Evolutionary conservation across 2,329 filamentous ascomycete species (phyloP).

Genomic region (Fusarium scirpi): DNA sequence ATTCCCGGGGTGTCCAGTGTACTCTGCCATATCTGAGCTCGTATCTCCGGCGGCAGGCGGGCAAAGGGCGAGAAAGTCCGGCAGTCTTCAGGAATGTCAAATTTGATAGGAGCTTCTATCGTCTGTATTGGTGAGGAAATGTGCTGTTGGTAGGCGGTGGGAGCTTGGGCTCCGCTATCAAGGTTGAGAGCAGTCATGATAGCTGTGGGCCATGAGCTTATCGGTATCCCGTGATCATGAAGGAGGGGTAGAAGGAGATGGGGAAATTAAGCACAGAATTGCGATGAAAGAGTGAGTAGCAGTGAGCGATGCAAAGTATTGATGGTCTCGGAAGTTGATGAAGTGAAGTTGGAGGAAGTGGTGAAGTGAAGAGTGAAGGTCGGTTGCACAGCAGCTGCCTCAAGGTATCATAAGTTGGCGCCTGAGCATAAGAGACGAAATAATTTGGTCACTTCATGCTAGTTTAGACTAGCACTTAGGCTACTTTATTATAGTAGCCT

Average conservation of each 20-base stretch:
- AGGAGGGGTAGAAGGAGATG: slow-evolving; percentile 16
- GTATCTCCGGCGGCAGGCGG: slow-evolving; percentile 52
- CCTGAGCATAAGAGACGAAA: too few relatives aligned
- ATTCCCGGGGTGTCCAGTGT: slow-evolving; percentile 51
- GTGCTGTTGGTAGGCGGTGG: neutral
- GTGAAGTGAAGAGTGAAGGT: slow-evolving; percentile 12
- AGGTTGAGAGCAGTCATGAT: slow-evolving; percentile 34
- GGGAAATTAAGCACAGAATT: neutral
- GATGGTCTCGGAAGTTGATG: slow-evolving; percentile 28
- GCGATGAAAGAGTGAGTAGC: neutral
- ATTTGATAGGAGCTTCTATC: slow-evolving; percentile 41
- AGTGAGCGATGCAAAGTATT: slow-evolving; percentile 30
- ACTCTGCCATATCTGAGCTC: slow-evolving; percentile 52
- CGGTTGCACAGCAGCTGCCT: neutral
- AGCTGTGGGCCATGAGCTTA: slow-evolving; percentile 39
- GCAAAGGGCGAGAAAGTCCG: slow-evolving; percentile 50
- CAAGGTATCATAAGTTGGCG: too few relatives aligned
- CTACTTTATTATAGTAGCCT: too few relatives aligned
- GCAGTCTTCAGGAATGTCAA: slow-evolving; percentile 49
- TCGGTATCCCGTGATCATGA: slow-evolving; percentile 36
- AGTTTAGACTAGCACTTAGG: too few relatives aligned
- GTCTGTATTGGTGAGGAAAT: neutral
- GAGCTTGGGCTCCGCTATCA: slow-evolving; percentile 13
- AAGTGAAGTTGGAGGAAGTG: slow-evolving; percentile 29
- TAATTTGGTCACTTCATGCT: too few relatives aligned